These are phyloP conservation scores for Clitoria ternatea DNA, from an alignment of 306 rosid species.

Conservation along the genomic window DNA sequence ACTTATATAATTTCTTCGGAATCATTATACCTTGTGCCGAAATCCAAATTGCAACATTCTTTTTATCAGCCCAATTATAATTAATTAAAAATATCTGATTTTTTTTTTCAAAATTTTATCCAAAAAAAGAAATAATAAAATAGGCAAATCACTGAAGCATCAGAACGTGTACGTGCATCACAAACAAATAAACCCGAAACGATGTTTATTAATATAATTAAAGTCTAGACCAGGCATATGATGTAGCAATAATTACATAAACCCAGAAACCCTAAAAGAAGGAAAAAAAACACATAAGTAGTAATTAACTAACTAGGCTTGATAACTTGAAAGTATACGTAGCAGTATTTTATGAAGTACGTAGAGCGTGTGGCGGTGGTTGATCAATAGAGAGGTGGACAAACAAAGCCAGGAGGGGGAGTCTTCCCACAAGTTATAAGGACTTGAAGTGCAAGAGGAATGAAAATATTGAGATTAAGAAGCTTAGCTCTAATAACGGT, in stretches of 20 bases:
- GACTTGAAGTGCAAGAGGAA: conserved; percentile 84
- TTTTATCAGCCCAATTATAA: too few species aligned
- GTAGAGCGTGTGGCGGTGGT: not conserved
- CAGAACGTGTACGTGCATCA: too few species aligned
- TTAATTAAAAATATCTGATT: too few species aligned
- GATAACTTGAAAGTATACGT: not conserved
- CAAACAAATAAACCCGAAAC: too few species aligned
- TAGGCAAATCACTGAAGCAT: too few species aligned
- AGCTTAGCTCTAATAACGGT: conserved; percentile 66
- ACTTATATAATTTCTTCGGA: too few species aligned
- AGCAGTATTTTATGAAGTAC: too few species aligned
- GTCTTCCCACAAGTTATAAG: conserved; percentile 67
- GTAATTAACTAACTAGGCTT: not conserved
- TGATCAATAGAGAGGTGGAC: conserved; percentile 56
- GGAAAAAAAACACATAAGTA: not conserved
- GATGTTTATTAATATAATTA: too few species aligned
- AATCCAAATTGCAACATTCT: too few species aligned
- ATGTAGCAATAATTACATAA: not conserved
- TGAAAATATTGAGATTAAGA: conserved; percentile 64
- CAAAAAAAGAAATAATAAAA: too few species aligned
- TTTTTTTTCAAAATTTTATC: too few species aligned
- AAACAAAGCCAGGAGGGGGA: conserved; percentile 89
- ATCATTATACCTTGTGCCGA: too few species aligned
- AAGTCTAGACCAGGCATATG: not conserved
- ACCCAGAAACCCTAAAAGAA: not conserved